phyloP scores from a whole-genome alignment of 768 basidiomycete genomes.

The Tricholoma furcatifolium region DNA sequence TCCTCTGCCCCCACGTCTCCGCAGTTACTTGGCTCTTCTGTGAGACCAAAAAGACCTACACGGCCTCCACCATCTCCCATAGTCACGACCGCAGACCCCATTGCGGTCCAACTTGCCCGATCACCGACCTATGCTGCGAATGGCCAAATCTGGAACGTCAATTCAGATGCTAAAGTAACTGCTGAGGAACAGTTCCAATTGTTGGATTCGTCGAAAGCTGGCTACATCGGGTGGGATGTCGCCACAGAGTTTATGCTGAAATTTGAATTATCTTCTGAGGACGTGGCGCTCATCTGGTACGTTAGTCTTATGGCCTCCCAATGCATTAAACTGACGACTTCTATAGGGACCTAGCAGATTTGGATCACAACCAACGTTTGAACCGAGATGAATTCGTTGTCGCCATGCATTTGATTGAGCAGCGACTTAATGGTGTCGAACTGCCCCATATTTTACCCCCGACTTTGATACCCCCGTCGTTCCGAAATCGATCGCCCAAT shows the following conservation, averaged over 20 bases:
- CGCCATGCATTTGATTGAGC: constrained; percentile 34
- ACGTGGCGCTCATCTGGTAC: constrained; percentile 37
- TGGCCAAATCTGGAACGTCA: constrained; percentile 24
- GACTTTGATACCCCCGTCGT: constrained; percentile 29
- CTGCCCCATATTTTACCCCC: constrained; percentile 31
- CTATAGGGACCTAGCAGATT: constrained; percentile 33
- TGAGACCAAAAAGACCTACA: background rate
- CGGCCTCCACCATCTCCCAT: constrained; percentile 2
- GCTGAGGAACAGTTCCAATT: constrained; percentile 30
- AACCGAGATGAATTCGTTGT: constrained; percentile 37
- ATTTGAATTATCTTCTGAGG: constrained; percentile 30
- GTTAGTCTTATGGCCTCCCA: background rate
- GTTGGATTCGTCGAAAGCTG: constrained; percentile 28
- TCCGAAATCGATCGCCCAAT: constrained; percentile 11
- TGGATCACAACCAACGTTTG: constrained; percentile 32
- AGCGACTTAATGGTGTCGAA: constrained; percentile 28
- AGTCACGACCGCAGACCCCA: background rate
- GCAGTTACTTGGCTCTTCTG: background rate
- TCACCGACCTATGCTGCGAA: background rate
- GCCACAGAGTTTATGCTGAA: constrained; percentile 31
- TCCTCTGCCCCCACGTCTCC: constrained; percentile 4
- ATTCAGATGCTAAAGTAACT: constrained; percentile 25
- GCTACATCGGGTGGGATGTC: constrained; percentile 31
- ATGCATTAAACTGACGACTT: background rate
- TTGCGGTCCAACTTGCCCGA: background rate